Evolutionary conservation across 371 early-diverging fungal genomes (phyloP).

Genomic region (Mucor velutinosus): DNA sequence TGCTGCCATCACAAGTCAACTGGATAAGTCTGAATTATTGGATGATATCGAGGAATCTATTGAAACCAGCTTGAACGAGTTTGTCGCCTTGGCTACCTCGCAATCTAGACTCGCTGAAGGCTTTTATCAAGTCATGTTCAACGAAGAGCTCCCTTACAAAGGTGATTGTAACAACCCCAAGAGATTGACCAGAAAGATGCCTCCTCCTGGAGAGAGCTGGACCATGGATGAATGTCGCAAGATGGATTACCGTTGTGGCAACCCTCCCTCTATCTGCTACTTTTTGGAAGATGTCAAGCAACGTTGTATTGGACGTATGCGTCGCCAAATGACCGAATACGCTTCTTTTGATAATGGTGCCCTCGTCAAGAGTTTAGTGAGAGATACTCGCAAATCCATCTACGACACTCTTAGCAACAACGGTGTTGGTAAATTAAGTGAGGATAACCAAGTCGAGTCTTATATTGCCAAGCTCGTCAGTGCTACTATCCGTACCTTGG

Average conservation of each 20-base stretch:
- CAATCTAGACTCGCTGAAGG: constrained; percentile 37
- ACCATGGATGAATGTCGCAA: constrained; percentile 59
- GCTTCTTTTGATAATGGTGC: constrained; percentile 40
- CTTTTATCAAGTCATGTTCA: constrained; percentile 56
- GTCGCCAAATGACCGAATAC: constrained; percentile 34
- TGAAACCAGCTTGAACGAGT: constrained; percentile 19
- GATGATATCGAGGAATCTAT: constrained; percentile 29
- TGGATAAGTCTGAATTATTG: constrained; percentile 36
- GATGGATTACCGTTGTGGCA: constrained; percentile 70
- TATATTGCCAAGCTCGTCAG: constrained; percentile 33
- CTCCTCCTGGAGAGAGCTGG: constrained; percentile 60
- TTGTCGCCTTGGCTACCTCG: constrained; percentile 23
- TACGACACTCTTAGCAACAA: constrained; percentile 30
- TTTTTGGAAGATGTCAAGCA: constrained; percentile 50
- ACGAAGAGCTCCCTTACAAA: constrained; percentile 61
- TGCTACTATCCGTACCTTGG: constrained; percentile 29
- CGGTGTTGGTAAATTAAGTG: constrained; percentile 36
- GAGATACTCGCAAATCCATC: constrained; percentile 32
- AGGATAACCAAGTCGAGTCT: constrained; percentile 28
- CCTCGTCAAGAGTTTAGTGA: constrained; percentile 33
- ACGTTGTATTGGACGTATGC: constrained; percentile 45
- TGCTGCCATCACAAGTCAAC: constrained; percentile 24
- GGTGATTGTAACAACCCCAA: constrained; percentile 66
- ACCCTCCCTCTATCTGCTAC: constrained; percentile 70
- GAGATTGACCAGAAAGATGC: constrained; percentile 53